Percentiles rank a stretch among this genome's conserved stretches.
phyloP scores from a whole-genome alignment of 768 basidiomycete species.

The Psilocybe cubensis region DNA sequence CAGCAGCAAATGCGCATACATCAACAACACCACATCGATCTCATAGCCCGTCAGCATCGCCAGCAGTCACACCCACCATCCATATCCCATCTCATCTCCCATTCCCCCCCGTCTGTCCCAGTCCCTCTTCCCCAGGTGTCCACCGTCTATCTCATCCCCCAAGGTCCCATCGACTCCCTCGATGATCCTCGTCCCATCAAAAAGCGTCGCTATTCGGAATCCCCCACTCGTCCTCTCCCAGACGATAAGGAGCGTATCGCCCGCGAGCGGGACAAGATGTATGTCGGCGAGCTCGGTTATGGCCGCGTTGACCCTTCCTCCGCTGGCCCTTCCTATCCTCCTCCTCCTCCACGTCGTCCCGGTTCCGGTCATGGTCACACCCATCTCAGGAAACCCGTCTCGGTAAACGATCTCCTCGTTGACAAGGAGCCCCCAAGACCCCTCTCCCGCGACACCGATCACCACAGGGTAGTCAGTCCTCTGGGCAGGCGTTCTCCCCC shows the following conservation, averaged over 20 bases:
- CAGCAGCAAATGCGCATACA: conserved; percentile 19
- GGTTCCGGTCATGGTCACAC: conserved; percentile 30
- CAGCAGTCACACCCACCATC: conserved; percentile 21
- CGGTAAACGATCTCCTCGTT: conserved; percentile 29
- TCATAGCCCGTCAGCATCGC: conserved; percentile 16
- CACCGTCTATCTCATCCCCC: conserved; percentile 18
- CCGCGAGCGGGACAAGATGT: conserved; percentile 35
- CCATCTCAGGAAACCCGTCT: conserved; percentile 25
- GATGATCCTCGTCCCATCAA: conserved; percentile 37
- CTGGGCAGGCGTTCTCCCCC: conserved; percentile 49
- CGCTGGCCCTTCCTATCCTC: conserved; percentile 22
- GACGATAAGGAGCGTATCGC: conserved; percentile 32
- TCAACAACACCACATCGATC: conserved; percentile 18
- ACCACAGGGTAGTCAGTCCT: conserved; percentile 32
- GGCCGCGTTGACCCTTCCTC: conserved; percentile 30
- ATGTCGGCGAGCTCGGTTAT: conserved; percentile 35
- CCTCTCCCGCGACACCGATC: conserved; percentile 21
- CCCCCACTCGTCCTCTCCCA: conserved; percentile 30
- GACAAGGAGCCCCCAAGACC: conserved; percentile 24
- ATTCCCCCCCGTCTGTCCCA: conserved; percentile 19
- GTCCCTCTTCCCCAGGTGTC: conserved; percentile 23
- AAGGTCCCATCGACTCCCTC: conserved; percentile 16
- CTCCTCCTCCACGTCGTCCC: conserved; percentile 25
- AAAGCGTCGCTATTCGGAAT: conserved; percentile 48
- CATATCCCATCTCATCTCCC: conserved; percentile 26